A percentile compares a stretch with the other conserved stretches of the same genome.
phyloP scores from a whole-genome alignment of 1,284 basidiomycete species.

The Hemileia vastatrix region DNA sequence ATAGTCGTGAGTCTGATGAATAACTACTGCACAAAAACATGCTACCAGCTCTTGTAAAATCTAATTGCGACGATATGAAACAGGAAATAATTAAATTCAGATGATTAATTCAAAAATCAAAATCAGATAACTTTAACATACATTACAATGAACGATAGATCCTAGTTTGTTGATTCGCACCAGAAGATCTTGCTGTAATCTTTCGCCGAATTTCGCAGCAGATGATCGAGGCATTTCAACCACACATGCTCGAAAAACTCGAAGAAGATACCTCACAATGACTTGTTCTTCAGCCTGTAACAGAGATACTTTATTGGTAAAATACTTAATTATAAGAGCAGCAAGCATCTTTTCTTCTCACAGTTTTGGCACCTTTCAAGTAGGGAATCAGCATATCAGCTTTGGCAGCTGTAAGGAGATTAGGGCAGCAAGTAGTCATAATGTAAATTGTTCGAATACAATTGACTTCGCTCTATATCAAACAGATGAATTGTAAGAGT shows the following conservation, averaged over 20 bases:
- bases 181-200: conserved; percentile 67
- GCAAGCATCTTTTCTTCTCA: conserved; percentile 42
- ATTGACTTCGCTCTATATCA: conserved; percentile 59
- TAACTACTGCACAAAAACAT: conserved; percentile 76
- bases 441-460: conserved; percentile 75
- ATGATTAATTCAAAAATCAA: background rate
- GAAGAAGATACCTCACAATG: conserved; percentile 70
- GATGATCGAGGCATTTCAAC: conserved; percentile 73
- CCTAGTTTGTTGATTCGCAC: conserved; percentile 76
- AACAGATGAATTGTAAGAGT: background rate
- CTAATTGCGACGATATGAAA: conserved; percentile 46
- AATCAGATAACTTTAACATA: conserved; percentile 23
- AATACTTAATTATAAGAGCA: background rate
- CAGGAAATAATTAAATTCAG: conserved; percentile 1
- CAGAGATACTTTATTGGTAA: background rate
- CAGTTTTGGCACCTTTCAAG: conserved; percentile 65
- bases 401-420: conserved; percentile 65
- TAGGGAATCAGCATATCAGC: conserved; percentile 76
- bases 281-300: conserved; percentile 66
- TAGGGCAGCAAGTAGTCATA: conserved; percentile 67
- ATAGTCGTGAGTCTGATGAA: conserved; percentile 76
- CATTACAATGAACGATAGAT: conserved; percentile 49
- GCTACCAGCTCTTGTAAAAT: conserved; percentile 79
- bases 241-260: conserved; percentile 73
- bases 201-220: conserved; percentile 64